Conservation (phyloP, 768 basidiomycete genomes). For the Hortiboletus flavorubellus region DNA sequence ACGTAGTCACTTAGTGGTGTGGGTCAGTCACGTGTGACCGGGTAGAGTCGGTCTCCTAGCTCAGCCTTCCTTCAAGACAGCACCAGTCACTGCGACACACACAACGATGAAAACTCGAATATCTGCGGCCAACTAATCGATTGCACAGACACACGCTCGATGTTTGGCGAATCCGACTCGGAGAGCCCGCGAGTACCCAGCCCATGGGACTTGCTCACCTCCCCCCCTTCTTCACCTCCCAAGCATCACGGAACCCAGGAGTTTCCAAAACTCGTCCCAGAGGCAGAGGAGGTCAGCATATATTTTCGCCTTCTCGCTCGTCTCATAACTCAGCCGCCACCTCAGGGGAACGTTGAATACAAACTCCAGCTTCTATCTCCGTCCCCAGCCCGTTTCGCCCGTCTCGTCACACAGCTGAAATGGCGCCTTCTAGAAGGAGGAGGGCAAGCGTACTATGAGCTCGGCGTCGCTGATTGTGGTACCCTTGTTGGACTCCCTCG, state of each 20-base stretch:
- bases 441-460: constrained; percentile 81
- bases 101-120: constrained; percentile 57
- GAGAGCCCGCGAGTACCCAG: constrained; percentile 77
- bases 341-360: constrained; percentile 87
- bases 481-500: constrained; percentile 76
- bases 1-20: background rate
- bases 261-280: constrained; percentile 70
- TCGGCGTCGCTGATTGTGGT: constrained; percentile 84
- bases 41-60: background rate
- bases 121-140: constrained; percentile 29
- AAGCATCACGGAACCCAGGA: constrained; percentile 18
- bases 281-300: constrained; percentile 56
- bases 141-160: constrained; percentile 23
- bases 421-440: constrained; percentile 89
- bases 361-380: constrained; percentile 87
- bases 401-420: constrained; percentile 92
- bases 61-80: too few species aligned
- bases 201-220: constrained; percentile 78
- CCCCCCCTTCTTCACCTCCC: constrained; percentile 45
- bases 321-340: background rate
- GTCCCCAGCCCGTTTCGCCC: constrained; percentile 68
- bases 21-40: constrained; percentile 16
- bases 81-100: background rate
- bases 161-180: constrained; percentile 83
- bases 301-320: background rate